These are phyloP conservation scores for Protomyces lactucae-debilis DNA, from an alignment of 1,139 yeast species.

Conservation along the genomic window DNA sequence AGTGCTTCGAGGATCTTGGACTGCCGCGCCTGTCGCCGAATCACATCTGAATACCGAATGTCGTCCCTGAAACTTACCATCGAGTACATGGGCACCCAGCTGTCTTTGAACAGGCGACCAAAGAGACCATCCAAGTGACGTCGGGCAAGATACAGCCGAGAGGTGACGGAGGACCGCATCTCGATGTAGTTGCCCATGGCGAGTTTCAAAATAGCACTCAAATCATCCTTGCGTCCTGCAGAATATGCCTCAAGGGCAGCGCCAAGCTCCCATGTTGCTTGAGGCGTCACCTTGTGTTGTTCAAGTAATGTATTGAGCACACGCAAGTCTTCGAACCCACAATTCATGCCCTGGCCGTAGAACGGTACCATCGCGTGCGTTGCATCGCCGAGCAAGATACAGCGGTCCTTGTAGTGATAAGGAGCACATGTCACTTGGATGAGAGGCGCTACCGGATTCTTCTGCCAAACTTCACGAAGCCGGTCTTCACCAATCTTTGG, in stretches of 20 bases:
- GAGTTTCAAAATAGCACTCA: conserved; percentile 67
- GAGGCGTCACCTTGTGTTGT: conserved; percentile 50
- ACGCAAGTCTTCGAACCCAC: conserved; percentile 88
- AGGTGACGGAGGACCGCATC: conserved; percentile 79
- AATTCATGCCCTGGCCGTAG: conserved; percentile 95
- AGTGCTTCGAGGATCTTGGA: conserved; percentile 35
- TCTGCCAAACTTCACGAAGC: conserved; percentile 50
- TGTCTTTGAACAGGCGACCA: conserved; percentile 42
- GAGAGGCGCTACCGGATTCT: conserved; percentile 70
- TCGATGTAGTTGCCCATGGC: conserved; percentile 80
- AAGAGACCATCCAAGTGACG: conserved; percentile 64
- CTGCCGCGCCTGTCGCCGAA: conserved; percentile 50
- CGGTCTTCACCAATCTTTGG: conserved; percentile 58
- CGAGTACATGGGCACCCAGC: conserved; percentile 69
- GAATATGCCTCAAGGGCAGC: conserved; percentile 59
- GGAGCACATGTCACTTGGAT: conserved; percentile 51
- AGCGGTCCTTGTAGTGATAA: conserved; percentile 61
- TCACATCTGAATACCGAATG: conserved; percentile 68
- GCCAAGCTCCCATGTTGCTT: conserved; percentile 43
- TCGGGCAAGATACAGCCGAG: conserved; percentile 57
- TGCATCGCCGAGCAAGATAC: conserved; percentile 80
- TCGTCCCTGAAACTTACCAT: conserved; percentile 90
- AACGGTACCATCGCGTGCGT: conserved; percentile 97
- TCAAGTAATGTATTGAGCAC: conserved; percentile 41
- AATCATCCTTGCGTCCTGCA: conserved; percentile 55